Evolutionary conservation across 768 basidiomycete species (phyloP), one percentile per base, ranked within the genome.

Genomic region (Megacollybia marginata): DNA sequence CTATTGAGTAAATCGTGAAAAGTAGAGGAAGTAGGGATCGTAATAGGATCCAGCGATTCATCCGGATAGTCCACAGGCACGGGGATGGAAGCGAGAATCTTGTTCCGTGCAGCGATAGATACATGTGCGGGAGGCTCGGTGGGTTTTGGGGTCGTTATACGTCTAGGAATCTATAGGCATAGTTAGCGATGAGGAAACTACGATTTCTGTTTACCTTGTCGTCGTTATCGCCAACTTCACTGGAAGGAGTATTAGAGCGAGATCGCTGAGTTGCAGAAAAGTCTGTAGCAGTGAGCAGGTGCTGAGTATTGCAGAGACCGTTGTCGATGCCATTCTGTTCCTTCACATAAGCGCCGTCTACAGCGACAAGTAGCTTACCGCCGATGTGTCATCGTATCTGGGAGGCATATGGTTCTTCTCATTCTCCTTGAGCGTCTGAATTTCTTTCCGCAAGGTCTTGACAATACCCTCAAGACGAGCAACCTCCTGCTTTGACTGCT

Each of bases 1-100:
- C 73, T 78, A 15, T 70, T 71, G 4, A 88, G 66, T 54, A 88
- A 88, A 51, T 89, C 88, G 42, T 85, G 80, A 11, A 90, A 60
- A 13, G 79, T 82, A 53, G 79, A 72, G 8, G 82, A 71, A 8
- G 78, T 52, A 7, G 85, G 86, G 28, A 90, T 77, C 45, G 79
- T 54, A 49, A 90, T 82, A 0, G 88, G 88, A 46, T 75, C 80
- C 43, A 90, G 69, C 1, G 76, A 76, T 47, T 84, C 82, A 34
- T 80, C 77, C 0, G 86, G 85, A 35, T 80, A 74, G 46, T 76
- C 76, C 2, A 66, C 59, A 6, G 88, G 88, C 5, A 89, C 65
- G 9, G 85, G 85, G 36, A 90, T 75, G 2, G 66, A 55, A 1
- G 79, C 76, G 5, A 90, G 66, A 12, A 80, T 62, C 5, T 73